These are phyloP conservation scores for Trapa incisa DNA, from an alignment of 345 rosid species.

Conservation along the genomic window DNA sequence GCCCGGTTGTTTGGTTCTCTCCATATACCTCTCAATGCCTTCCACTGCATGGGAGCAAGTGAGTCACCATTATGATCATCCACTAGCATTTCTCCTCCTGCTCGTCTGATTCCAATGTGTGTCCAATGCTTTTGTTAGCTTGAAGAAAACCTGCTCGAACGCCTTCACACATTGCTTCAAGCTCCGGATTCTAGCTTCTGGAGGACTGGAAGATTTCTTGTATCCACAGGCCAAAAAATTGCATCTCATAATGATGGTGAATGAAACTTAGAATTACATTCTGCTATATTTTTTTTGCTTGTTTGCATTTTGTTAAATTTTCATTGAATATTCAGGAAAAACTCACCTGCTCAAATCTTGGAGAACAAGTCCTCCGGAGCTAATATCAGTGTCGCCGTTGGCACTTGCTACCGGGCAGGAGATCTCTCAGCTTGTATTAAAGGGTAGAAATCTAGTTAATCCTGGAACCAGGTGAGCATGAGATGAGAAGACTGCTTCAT, in stretches of 20 bases:
- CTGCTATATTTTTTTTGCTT: too few relatives aligned
- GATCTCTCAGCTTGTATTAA: constrained; percentile 45
- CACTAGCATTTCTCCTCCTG: not conserved
- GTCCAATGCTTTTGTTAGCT: constrained; percentile 33
- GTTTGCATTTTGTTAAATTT: not conserved
- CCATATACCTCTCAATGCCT: constrained; percentile 69
- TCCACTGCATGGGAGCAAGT: constrained; percentile 60
- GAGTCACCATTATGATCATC: constrained; percentile 21
- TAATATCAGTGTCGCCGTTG: constrained; percentile 64
- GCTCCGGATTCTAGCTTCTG: constrained; percentile 49
- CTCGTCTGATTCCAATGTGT: constrained; percentile 1
- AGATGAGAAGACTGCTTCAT: not conserved
- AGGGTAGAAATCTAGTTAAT: constrained; percentile 60
- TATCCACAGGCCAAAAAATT: constrained; percentile 50
- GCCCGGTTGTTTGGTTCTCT: constrained; percentile 82
- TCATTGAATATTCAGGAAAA: constrained; percentile 36
- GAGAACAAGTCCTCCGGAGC: constrained; percentile 63
- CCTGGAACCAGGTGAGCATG: constrained; percentile 56
- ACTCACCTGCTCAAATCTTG: constrained; percentile 58
- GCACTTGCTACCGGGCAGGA: constrained; percentile 59
- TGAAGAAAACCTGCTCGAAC: constrained; percentile 46
- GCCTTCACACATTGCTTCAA: constrained; percentile 41
- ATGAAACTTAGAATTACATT: not conserved
- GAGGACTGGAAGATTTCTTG: constrained; percentile 59
- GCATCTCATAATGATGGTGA: constrained; percentile 69